Base-by-base conservation (phyloP, 208 protist species). In the Porcisia hertigi region DNA sequence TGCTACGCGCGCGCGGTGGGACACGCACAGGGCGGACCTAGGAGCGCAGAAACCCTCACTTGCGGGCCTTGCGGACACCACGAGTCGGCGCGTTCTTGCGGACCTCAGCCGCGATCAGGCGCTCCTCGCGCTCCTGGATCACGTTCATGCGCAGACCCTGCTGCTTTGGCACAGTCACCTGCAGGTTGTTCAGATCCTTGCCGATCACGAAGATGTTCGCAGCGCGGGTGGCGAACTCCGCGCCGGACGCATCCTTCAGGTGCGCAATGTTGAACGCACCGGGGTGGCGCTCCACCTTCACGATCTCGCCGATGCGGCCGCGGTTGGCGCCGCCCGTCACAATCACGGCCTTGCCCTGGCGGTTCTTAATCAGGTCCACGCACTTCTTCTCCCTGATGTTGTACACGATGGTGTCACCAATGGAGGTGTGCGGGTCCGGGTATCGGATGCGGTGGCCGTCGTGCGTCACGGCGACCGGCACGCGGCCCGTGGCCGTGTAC, bases 371-470 rank as follows among this genome's bases (percentile, higher is more conserved):
- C 80, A 98, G 86, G 71, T 99, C 94, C 39, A 91, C 69, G 75
- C 98, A 87, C 87, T 99, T 99, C 83, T 95, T 94, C 55, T 95
- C 98, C 75, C 97, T 94, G 54, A 99, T 47, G 85, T 99, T 94
- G 81, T 99, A 86, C 87, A 99, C 98, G 82, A 99, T 88, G 58
- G 99, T 98, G 92, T 99, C 99, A 79, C 97, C 97, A 67, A 93
- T 89, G 71, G 96, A 90, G 81, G 99, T 97, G 72, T 88, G 80
- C 81, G 98, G 98, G 85, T 99, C 97, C 65, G 98, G 98, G 92
- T 99, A 99, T 85, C 99, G 97, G 85, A 99, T 99, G 82, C 98
- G 99, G 87, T 99, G 97, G 69, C 98, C 99, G 81, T 99, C 99
- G 86, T 99, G 97, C 58, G 99, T 99, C 69, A 97, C 88, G 76